Evolutionary conservation across 2,329 filamentous ascomycete genomes (phyloP), one percentile per base, ranked within the genome.

Genomic region (Aspergillus melleus): DNA sequence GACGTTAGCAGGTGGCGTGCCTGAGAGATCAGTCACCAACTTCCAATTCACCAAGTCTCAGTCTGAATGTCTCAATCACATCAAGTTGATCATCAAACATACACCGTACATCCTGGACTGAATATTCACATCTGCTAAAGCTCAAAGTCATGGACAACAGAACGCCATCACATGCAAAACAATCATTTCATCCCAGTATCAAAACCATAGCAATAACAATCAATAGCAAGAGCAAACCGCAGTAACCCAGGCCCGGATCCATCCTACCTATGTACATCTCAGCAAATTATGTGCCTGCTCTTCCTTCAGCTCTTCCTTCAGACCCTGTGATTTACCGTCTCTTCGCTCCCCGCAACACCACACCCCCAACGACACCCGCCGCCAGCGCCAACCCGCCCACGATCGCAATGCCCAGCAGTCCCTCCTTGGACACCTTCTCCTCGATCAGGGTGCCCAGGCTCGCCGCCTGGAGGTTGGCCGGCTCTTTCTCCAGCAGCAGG

Each of bases 341-440:
- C 65, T 88, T 85, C 61, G 89, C 78, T 63, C 92, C 91, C 77
- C 87, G 89, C 74, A 98, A 84, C 64, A 99, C 76, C 71, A 98
- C 86, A 14, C 92, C 92, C 36, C 94, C 95, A 16, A 98, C 88
- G 16, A 97, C 88, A n/a, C 94, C 95, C 2, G 93, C 95, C 2
- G 91, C 94, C 62, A 98, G 89, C 56, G 94, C 93, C 58, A 98
- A 86, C 32, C 95, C 94, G 63, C 94, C 94, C 49, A 98, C 87
- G 74, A 99, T 98, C 49, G 95, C 95, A 59, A 96, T 92, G 49
- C 95, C 95, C 80, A 98, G 85, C 63, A 99, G 77, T 0, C 95
- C 95, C 79, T 99, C 95, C 81, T 89, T 96, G 58, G 92, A 90
- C 62, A 99, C 95, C 81, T 93, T 96, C 73, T 98, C 94, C 76